Evolutionary conservation across 805 yeast species (phyloP), one percentile per base, ranked within the genome.

Genomic region (Ogataea methylovora): DNA sequence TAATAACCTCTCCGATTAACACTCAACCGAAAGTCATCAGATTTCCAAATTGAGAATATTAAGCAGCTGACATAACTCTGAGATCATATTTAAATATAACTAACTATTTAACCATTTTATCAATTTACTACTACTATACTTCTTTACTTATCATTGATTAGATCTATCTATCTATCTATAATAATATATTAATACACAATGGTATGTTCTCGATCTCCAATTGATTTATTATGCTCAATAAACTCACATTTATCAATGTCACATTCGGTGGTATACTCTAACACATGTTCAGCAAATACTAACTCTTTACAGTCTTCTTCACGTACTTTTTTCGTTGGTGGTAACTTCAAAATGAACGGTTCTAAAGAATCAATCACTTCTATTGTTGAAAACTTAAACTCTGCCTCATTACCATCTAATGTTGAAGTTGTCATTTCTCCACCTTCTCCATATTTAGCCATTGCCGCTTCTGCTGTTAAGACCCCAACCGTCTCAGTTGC

Each of bases 301-400:
- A 30, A 30, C 27, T 21, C 24, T 17, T 30, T 36, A 36, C 43
- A 48, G 54, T 45, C 60, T 38, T 30, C 26, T 6, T 8, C 32
- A 30, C 53, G 61, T 52, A 54, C 54, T 40, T 92, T 90, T 71
- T 88, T 92, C 65, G 95, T 92, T 59, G 98, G 98, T 54, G 98
- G 98, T 58, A 92, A 92, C 87, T 90, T 92, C 78, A 92, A 92
- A 69, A 81, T 92, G 85, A 92, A 92, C 76, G 98, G 98, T 61
- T 69, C 94, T 59, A 80, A 79, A 67, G 76, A 73, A 53, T 82
- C 92, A 52, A 84, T 92, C 64, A 75, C 77, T 62, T 67, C 76
- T 50, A 88, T 92, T 58, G 81, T 90, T 44, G 88, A 78, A 46
- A 70, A 78, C 68, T 76, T 92, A 59, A 90, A 90, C 75, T 60